Base-by-base conservation (phyloP, 1,139 yeast genomes). In the Blastobotrys raffinosifermentans region DNA sequence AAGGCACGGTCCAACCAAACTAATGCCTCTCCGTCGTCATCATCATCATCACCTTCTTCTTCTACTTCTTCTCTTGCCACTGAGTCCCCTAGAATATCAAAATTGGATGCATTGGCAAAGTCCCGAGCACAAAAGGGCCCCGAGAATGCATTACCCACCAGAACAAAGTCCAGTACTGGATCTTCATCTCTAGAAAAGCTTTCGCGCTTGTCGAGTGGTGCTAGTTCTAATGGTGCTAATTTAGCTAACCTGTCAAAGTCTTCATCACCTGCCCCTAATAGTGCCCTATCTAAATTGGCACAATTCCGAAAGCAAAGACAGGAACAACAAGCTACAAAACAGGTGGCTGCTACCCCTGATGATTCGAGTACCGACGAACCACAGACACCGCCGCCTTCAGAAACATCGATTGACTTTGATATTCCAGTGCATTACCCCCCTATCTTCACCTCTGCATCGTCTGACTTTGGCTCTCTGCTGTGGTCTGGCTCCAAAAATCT, bases 41-140 rank as follows among this genome's bases (percentile, higher is more conserved):
- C 16, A 34, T 21, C 23, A 44, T 26, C 46, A 43, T 20, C 45
- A 45, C 37, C 35, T 50, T 41, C 44, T 50, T 40, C 34, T 39
- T 40, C 41, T 40, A 43, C 43, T 51, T 63, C 64, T n/a, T n/a
- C n/a, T n/a, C n/a, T n/a, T n/a, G 23, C 23, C 8, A 8, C 23
- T 20, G n/a, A 20, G 8, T 20, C 23, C 23, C 8, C 8, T 8
- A 8, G 9, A 20, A 20, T 20, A 8, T 20, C 23, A 8, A n/a
- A 8, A 20, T n/a, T 20, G 8, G n/a, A n/a, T 6, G 27, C 27
- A 6, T n/a, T 25, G 15, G 27, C 27, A 25, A 25, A 25, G 15
- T 10, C 27, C 5, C 27, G 27, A 20, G 23, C 23, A 8, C n/a
- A 8, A 20, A 20, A n/a, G n/a, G 23, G 9, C 23, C 8, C 23